Evolutionary conservation across 2,329 filamentous ascomycete genomes (phyloP).

Genomic region (Beauveria brongniartii): DNA sequence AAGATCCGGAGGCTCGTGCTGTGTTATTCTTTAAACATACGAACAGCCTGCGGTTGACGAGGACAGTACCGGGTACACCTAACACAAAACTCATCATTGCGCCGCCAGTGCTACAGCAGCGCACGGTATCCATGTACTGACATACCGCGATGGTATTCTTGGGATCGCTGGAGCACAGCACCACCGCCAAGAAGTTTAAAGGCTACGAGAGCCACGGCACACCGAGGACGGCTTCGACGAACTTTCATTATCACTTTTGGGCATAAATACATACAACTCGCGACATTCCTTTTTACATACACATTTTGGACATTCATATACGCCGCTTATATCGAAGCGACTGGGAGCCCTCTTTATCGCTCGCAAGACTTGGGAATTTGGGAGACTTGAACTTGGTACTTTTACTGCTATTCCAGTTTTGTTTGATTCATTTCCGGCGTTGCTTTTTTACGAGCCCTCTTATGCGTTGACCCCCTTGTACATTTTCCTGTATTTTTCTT

Average conservation of each 20-base stretch:
- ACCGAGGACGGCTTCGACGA: background rate
- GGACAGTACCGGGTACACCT: background rate
- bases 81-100: background rate
- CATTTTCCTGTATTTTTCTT: slow-evolving; percentile 6
- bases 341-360: slow-evolving; percentile 8
- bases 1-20: slow-evolving; percentile 35
- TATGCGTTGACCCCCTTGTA: background rate
- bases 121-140: no score
- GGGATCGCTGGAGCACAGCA: background rate
- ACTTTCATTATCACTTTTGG: background rate
- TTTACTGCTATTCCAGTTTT: slow-evolving; percentile 16
- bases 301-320: slow-evolving; percentile 11
- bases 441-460: background rate
- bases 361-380: slow-evolving; percentile 1
- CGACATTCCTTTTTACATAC: slow-evolving; percentile 7
- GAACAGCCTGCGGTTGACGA: slow-evolving; percentile 14
- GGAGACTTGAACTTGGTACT: slow-evolving; percentile 15
- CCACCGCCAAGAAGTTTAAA: background rate
- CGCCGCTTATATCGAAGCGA: slow-evolving; percentile 4
- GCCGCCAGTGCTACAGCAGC: background rate
- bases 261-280: slow-evolving; percentile 1
- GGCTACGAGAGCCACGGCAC: background rate
- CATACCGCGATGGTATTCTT: background rate
- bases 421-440: slow-evolving; percentile 14
- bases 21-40: slow-evolving; percentile 45